Percentiles rank a stretch among this genome's conserved stretches.
phyloP scores from a whole-genome alignment of 108 stramenopile genomes.

The Epipyxis sp. region DNA sequence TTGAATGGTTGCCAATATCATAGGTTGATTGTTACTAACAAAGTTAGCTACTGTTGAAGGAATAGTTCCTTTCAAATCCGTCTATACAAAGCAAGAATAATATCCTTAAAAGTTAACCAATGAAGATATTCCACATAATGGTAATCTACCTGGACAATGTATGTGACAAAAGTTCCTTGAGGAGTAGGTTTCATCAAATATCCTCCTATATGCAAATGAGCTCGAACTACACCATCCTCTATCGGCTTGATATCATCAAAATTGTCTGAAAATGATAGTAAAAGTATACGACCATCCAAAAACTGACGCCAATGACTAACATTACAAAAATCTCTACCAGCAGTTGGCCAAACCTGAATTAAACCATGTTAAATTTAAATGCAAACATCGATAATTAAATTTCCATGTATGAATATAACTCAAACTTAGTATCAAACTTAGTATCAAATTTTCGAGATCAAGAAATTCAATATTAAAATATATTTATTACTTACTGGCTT shows the following conservation, averaged over 20 bases:
- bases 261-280: neutral
- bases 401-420: neutral
- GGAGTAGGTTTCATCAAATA: neutral
- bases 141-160: neutral
- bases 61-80: conserved; percentile 24
- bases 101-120: conserved; percentile 11
- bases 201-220: neutral
- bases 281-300: neutral
- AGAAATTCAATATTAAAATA: too few species aligned
- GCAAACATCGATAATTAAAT: neutral
- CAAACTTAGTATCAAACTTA: neutral
- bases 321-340: conserved; percentile 17
- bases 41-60: neutral
- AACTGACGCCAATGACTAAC: conserved; percentile 12
- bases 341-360: conserved; percentile 16
- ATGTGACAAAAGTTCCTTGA: neutral
- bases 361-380: neutral
- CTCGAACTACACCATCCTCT: conserved; percentile 7
- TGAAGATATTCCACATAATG: too few species aligned
- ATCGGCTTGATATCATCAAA: conserved; percentile 1
- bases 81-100: too few species aligned
- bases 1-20: conserved; percentile 9
- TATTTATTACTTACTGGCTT: too few species aligned
- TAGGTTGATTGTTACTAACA: neutral
- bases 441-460: too few species aligned